Base-by-base conservation (phyloP, 2,329 filamentous ascomycete genomes). In the Lasiodiplodia gonubiensis region DNA sequence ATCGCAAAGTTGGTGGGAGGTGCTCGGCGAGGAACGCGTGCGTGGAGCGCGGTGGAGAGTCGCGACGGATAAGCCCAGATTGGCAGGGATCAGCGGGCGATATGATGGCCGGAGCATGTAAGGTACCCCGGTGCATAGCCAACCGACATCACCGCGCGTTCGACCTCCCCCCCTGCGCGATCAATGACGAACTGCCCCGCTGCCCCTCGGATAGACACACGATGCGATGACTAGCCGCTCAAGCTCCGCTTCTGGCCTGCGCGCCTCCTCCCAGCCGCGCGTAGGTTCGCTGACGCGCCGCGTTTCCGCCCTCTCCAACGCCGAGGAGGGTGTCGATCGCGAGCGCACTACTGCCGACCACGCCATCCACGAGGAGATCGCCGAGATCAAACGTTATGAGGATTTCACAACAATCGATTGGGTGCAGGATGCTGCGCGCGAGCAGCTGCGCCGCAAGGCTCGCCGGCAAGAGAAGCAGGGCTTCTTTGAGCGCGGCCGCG, bases 331-430 rank as follows among this genome's bases (percentile, higher is more conserved):
- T 69, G 86, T 89, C 68, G 81, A 83, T 68, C 80, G 81, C 21
- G 81, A 81, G 69, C 81, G 83, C 59, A 80, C 83, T 12, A 84
- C 83, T 33, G 88, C 85, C 66, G 88, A 92, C 74, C 87, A 90
- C 69, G 88, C 90, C 70, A 92, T 97, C 71, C 91, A 93, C 69
- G 94, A 98, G 76, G 95, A 99, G 82, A 97, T 99, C 76, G 94
- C 92, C 30, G 91, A 97, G 83, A 98, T 99, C 78, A 97, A 97
- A 82, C 88, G 94, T 82, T 99, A 99, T 81, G 95, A 97, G 82
- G 95, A 99, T 81, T 99, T 99, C 78, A 97, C 94, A 6, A 99
- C 95, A 0, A 95, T 95, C 86, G 95, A 99, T 80, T 99, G 95
- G 95, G 94, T 99, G 0, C 94, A 99, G 79, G 95, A 99, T 86